A percentile compares a stretch with the other conserved stretches of the same genome.
Evolutionary conservation across 345 rosid genomes (phyloP).

Genomic region (Euphorbia pulcherrima): DNA sequence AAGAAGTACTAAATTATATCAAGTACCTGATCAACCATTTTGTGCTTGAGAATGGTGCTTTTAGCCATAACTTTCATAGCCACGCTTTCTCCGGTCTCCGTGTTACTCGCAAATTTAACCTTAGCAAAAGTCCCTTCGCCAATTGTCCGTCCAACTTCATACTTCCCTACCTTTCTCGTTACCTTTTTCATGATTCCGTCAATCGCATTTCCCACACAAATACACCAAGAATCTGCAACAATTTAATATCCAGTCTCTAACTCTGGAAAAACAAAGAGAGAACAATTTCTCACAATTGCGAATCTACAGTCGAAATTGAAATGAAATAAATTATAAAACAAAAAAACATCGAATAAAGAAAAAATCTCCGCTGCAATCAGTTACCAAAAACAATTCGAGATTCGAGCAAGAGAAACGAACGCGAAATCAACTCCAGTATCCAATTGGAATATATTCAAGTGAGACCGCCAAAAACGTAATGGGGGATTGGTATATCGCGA

Average conservation of each 20-base stretch:
- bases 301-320: neutral
- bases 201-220: constrained; percentile 19
- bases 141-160: constrained; percentile 75
- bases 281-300: neutral
- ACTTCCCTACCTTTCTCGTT: constrained; percentile 64
- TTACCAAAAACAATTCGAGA: neutral
- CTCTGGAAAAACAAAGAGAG: neutral
- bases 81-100: constrained; percentile 64
- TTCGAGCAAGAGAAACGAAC: neutral
- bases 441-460: neutral
- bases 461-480: neutral
- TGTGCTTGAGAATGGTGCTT: constrained; percentile 70
- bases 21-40: constrained; percentile 85
- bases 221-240: neutral
- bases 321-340: neutral
- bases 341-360: neutral
- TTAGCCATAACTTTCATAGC: constrained; percentile 85
- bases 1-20: too few species aligned
- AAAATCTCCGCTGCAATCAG: neutral
- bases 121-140: constrained; percentile 97
- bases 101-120: constrained; percentile 79
- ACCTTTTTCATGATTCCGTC: constrained; percentile 34
- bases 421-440: neutral
- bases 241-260: neutral
- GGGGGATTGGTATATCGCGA: too few species aligned